A percentile compares a stretch with the other conserved stretches of the same genome.
These are phyloP conservation scores for Epichloe festucae DNA, from an alignment of 2,329 filamentous ascomycete genomes.

Conservation along the genomic window DNA sequence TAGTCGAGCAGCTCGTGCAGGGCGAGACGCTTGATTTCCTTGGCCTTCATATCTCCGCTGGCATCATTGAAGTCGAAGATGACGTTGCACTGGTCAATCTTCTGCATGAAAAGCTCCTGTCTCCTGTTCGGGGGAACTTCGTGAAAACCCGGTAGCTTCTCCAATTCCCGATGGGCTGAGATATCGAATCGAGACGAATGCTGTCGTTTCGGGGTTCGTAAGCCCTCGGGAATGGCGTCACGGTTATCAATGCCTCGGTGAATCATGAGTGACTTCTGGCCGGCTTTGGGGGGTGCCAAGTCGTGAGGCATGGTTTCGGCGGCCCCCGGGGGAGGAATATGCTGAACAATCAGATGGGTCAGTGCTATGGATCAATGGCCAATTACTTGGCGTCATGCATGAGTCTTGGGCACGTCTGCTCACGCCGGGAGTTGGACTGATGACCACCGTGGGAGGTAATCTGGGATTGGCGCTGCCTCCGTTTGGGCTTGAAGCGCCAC, in stretches of 20 bases:
- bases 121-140: slow-evolving; percentile 94
- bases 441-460: slow-evolving; percentile 77
- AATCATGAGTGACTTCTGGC: slow-evolving; percentile 75
- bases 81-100: slow-evolving; percentile 99
- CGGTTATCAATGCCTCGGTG: slow-evolving; percentile 82
- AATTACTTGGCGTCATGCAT: neutral
- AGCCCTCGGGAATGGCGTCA: slow-evolving; percentile 79
- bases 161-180: slow-evolving; percentile 87
- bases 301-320: slow-evolving; percentile 98
- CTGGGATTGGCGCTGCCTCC: slow-evolving; percentile 20
- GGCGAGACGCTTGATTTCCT: slow-evolving; percentile 95
- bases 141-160: slow-evolving; percentile 95
- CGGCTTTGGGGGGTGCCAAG: slow-evolving; percentile 83
- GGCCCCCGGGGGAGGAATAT: slow-evolving; percentile 76
- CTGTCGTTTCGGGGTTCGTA: slow-evolving; percentile 89
- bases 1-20: slow-evolving; percentile 95
- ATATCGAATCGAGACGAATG: slow-evolving; percentile 97
- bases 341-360: slow-evolving; percentile 29
- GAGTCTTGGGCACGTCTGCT: slow-evolving; percentile 19
- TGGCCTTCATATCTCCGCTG: slow-evolving; percentile 97
- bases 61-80: slow-evolving; percentile 99
- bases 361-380: neutral
- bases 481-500: slow-evolving; percentile 23
- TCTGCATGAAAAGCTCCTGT: slow-evolving; percentile 98
- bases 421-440: slow-evolving; percentile 88